These are phyloP conservation scores for Yarrowia deformans DNA, from an alignment of 805 yeast species.

Conservation along the genomic window DNA sequence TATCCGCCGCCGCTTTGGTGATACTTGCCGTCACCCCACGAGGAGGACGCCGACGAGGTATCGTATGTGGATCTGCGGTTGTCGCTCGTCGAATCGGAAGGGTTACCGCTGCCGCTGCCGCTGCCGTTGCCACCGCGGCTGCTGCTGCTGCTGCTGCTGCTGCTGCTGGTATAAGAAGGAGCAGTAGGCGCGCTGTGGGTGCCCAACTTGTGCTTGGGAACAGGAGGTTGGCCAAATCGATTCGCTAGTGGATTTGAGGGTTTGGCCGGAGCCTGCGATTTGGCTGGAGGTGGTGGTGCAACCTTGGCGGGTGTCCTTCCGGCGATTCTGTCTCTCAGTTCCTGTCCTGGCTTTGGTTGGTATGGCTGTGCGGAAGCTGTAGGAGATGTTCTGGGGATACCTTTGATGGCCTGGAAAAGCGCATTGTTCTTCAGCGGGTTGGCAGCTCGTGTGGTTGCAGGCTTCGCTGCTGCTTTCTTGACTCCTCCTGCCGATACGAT, in stretches of 20 bases:
- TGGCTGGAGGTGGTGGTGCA: neutral
- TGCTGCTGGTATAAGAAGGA: neutral
- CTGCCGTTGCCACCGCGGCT: no score
- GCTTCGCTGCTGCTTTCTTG: neutral
- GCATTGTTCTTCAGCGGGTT: conserved; percentile 18
- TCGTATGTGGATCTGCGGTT: neutral
- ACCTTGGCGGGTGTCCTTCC: conserved; percentile 5
- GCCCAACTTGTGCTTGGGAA: neutral
- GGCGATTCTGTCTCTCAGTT: conserved; percentile 8
- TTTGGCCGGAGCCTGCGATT: neutral
- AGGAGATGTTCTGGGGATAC: conserved; percentile 5
- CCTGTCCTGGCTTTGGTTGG: conserved; percentile 3
- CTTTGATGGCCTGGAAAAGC: conserved; percentile 26
- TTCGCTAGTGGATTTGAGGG: neutral
- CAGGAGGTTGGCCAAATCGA: neutral
- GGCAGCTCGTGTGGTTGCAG: neutral
- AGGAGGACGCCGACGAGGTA: neutral
- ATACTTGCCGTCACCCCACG: neutral
- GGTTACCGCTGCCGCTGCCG: neutral
- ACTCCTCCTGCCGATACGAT: neutral
- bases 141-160: neutral
- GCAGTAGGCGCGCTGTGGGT: neutral
- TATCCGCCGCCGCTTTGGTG: neutral
- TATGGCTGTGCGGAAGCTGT: neutral
- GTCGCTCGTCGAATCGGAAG: neutral